phyloP scores from a whole-genome alignment of 805 yeast species.

The Zygosaccharomyces siamensis region DNA sequence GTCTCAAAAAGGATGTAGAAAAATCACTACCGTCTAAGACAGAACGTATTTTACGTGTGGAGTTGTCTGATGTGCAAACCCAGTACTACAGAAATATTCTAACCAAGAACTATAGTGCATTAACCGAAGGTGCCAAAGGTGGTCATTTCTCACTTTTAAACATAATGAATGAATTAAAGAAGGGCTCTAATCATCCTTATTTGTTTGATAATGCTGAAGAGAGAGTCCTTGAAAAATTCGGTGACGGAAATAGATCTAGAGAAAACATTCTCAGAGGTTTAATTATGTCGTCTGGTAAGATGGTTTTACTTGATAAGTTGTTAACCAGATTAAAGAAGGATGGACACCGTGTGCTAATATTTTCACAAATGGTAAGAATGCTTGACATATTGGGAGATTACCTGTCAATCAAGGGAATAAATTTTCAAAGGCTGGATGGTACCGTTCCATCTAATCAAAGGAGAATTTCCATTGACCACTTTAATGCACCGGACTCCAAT shows the following conservation, averaged over 20 bases:
- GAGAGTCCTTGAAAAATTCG: slow-evolving; percentile 63
- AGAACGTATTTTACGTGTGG: slow-evolving; percentile 92
- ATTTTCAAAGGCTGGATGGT: slow-evolving; percentile 93
- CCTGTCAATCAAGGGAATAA: slow-evolving; percentile 75
- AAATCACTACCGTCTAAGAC: slow-evolving; percentile 94
- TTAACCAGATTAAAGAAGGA: slow-evolving; percentile 80
- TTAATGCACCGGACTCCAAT: slow-evolving; percentile 86
- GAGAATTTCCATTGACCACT: slow-evolving; percentile 92
- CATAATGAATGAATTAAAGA: slow-evolving; percentile 91
- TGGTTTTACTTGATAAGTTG: slow-evolving; percentile 91
- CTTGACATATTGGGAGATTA: slow-evolving; percentile 94
- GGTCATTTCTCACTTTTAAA: slow-evolving; percentile 80
- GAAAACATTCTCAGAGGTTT: slow-evolving; percentile 83
- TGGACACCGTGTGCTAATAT: slow-evolving; percentile 93
- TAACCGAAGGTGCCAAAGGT: slow-evolving; percentile 76
- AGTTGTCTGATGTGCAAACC: slow-evolving; percentile 90
- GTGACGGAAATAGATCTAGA: slow-evolving; percentile 52
- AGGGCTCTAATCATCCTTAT: slow-evolving; percentile 96
- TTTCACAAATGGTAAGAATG: slow-evolving; percentile 96
- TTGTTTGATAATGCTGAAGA: slow-evolving; percentile 91
- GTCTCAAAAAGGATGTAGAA: slow-evolving; percentile 96
- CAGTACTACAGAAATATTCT: slow-evolving; percentile 91
- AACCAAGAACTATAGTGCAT: slow-evolving; percentile 86
- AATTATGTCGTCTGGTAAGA: slow-evolving; percentile 96
- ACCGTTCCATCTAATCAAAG: slow-evolving; percentile 92